phyloP scores from a whole-genome alignment of 2,329 filamentous ascomycete genomes.

The Fusarium fujikuroi region DNA sequence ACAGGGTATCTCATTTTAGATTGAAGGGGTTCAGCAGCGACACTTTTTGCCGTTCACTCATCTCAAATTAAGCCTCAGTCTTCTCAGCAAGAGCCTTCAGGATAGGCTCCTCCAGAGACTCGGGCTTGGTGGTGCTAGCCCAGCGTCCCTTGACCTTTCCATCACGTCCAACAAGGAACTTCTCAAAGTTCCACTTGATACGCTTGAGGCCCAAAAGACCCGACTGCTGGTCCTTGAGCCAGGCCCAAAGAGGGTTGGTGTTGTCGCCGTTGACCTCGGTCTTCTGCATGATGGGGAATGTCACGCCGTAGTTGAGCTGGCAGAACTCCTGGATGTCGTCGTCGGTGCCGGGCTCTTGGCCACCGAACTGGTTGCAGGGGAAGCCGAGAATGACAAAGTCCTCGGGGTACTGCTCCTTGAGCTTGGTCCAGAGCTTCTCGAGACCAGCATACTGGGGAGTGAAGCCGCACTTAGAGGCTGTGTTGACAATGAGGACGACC shows the following conservation, averaged over 20 bases:
- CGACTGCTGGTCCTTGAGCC: slow-evolving; percentile 77
- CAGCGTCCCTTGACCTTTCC: slow-evolving; percentile 87
- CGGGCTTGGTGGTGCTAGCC: slow-evolving; percentile 89
- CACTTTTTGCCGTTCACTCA: neutral
- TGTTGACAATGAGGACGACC: slow-evolving; percentile 96
- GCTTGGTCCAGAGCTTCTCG: slow-evolving; percentile 85
- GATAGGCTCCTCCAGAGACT: slow-evolving; percentile 79
- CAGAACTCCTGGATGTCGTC: slow-evolving; percentile 87
- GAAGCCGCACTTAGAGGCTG: slow-evolving; percentile 98
- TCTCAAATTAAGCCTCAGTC: slow-evolving; percentile 18
- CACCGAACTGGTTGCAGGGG: slow-evolving; percentile 97
- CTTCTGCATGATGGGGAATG: slow-evolving; percentile 92
- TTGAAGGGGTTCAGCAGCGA: slow-evolving; percentile 4
- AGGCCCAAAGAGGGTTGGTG: slow-evolving; percentile 83
- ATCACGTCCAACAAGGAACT: slow-evolving; percentile 90
- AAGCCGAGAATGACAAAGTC: slow-evolving; percentile 92
- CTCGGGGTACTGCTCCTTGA: slow-evolving; percentile 75
- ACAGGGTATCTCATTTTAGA: slow-evolving; percentile 37
- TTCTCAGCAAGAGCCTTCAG: slow-evolving; percentile 70
- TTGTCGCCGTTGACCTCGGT: slow-evolving; percentile 91
- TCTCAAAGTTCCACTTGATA: slow-evolving; percentile 99
- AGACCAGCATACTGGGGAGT: slow-evolving; percentile 94
- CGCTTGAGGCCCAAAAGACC: slow-evolving; percentile 88
- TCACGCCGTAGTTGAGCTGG: slow-evolving; percentile 91
- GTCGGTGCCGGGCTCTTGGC: slow-evolving; percentile 86